phyloP scores from a whole-genome alignment of 2,329 filamentous ascomycete genomes.

The Aspergillus nomiae region DNA sequence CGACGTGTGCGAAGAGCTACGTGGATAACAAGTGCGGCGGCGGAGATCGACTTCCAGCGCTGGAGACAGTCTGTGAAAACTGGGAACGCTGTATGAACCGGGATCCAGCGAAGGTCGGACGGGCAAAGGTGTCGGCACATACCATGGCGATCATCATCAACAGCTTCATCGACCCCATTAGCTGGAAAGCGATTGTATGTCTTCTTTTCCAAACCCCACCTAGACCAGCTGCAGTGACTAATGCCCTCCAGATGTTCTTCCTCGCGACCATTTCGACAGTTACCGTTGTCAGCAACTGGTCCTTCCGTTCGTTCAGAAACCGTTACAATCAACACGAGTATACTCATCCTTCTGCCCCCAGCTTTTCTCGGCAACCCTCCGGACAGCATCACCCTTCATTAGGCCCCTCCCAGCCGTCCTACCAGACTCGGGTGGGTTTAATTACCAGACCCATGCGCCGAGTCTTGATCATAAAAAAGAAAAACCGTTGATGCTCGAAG shows the following conservation, averaged over 20 bases:
- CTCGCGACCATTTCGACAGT: conserved; percentile 47
- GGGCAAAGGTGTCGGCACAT: conserved; percentile 78
- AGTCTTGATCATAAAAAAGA: conserved; percentile 30
- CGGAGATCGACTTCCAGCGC: conserved; percentile 67
- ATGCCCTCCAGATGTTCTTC: conserved; percentile 38
- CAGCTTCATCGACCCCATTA: conserved; percentile 87
- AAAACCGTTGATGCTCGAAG: conserved; percentile 33
- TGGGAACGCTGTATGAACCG: conserved; percentile 89
- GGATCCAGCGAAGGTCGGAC: conserved; percentile 75
- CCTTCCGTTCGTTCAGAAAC: conserved; percentile 56
- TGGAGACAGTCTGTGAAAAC: conserved; percentile 71
- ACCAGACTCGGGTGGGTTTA: conserved; percentile 30
- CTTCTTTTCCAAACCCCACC: background rate
- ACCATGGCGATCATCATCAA: conserved; percentile 94
- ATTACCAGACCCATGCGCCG: conserved; percentile 22
- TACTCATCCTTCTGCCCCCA: conserved; percentile 21
- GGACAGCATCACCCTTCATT: conserved; percentile 25
- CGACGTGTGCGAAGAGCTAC: conserved; percentile 72
- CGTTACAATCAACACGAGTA: conserved; percentile 35
- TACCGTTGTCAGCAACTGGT: conserved; percentile 61
- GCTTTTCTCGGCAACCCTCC: conserved; percentile 25
- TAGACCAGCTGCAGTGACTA: conserved; percentile 12
- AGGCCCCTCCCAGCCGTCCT: conserved; percentile 26
- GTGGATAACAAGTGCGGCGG: conserved; percentile 73
- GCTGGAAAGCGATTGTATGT: conserved; percentile 74